phyloP scores from a whole-genome alignment of 768 basidiomycete species.

The Mycena amicta region DNA sequence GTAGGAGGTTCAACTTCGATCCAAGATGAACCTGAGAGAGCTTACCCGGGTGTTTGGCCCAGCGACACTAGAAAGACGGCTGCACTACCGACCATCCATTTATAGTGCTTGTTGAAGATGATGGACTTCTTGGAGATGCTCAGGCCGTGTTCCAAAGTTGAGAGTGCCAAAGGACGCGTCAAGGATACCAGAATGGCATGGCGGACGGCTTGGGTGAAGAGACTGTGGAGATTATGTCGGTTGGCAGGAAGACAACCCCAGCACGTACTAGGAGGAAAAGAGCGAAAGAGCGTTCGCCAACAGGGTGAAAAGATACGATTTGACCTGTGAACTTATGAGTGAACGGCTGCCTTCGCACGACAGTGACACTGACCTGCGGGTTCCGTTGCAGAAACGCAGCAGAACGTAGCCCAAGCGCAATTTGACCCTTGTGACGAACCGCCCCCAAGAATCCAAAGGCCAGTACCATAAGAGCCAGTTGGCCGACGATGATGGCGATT shows the following conservation, averaged over 20 bases:
- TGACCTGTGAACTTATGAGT: no score
- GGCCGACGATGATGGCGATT: background rate
- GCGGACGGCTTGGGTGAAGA: slow-evolving; percentile 3
- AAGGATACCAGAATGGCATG: slow-evolving; percentile 2
- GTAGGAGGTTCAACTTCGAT: background rate
- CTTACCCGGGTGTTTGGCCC: slow-evolving; percentile 7
- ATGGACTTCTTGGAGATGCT: background rate
- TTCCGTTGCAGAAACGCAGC: background rate
- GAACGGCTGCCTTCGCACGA: no score
- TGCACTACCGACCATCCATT: background rate
- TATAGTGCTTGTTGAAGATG: background rate
- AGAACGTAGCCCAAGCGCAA: background rate
- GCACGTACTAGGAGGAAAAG: background rate
- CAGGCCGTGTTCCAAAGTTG: slow-evolving; percentile 8
- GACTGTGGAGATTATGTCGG: background rate
- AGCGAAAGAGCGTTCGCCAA: background rate
- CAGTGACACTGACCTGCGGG: no score
- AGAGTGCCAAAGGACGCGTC: background rate
- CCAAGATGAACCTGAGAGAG: background rate
- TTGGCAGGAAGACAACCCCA: background rate
- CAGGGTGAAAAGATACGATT: background rate
- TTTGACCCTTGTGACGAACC: background rate
- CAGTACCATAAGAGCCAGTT: background rate
- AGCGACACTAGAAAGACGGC: slow-evolving; percentile 3
- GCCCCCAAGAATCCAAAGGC: background rate